Evolutionary conservation across 805 yeast species (phyloP).

Genomic region (Cyberlindnera meyerae): DNA sequence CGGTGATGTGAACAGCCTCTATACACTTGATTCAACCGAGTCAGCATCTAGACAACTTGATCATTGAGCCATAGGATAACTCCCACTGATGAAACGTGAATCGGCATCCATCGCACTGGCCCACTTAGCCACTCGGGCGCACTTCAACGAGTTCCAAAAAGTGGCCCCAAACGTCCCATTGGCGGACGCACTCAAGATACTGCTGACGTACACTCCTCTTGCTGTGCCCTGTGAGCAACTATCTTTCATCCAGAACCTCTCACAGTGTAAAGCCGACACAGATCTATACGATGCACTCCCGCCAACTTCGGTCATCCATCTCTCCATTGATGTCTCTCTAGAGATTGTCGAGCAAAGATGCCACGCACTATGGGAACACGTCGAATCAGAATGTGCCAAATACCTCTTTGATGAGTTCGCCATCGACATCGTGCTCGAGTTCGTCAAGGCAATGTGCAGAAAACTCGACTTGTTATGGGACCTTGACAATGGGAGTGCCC

Average conservation of each 20-base stretch:
- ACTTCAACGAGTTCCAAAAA: background rate
- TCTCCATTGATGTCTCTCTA: conserved; percentile 4
- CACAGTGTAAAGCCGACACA: too few relatives aligned
- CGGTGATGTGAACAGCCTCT: too few relatives aligned
- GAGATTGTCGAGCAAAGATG: conserved; percentile 6
- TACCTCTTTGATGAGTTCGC: conserved; percentile 2
- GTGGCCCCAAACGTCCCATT: conserved; percentile 3
- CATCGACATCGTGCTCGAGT: conserved; percentile 2
- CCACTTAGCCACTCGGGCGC: conserved; percentile 1
- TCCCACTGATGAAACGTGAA: conserved; percentile 4
- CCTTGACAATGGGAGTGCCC: conserved; percentile 13
- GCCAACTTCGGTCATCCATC: background rate
- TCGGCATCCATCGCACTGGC: conserved; percentile 5
- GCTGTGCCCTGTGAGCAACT: conserved; percentile 7
- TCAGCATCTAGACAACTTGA: too few relatives aligned
- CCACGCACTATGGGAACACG: conserved; percentile 1
- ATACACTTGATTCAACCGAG: too few relatives aligned
- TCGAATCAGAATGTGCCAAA: background rate
- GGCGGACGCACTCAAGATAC: conserved; percentile 2
- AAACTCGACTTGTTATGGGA: conserved; percentile 1
- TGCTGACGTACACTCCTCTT: conserved; percentile 12
- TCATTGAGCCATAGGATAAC: too few relatives aligned
- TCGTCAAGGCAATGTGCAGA: conserved; percentile 11
- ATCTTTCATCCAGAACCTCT: conserved; percentile 2
- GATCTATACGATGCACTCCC: conserved; percentile 4